Percentiles rank a stretch among this genome's conserved stretches.
These are phyloP conservation scores for Aspergillus sp. DNA, from an alignment of 2,329 filamentous ascomycete species.

Conservation along the genomic window DNA sequence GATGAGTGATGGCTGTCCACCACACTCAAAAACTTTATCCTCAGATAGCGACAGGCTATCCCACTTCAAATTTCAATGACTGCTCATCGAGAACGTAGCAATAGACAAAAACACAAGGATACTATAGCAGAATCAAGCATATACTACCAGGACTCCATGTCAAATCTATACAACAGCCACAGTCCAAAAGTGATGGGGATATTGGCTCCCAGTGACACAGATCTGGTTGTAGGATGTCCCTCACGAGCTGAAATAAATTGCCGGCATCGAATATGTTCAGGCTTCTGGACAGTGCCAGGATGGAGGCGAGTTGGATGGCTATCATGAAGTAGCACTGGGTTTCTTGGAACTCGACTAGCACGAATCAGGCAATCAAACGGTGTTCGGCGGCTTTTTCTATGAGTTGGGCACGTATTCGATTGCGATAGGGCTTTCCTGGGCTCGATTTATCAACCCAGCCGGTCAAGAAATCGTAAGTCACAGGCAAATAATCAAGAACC, in stretches of 20 bases:
- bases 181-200: not conserved
- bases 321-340: slow-evolving; percentile 8
- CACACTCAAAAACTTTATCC: not conserved
- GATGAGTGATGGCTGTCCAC: not conserved
- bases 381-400: not conserved
- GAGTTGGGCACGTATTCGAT: not conserved
- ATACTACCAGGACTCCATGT: not conserved
- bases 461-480: not conserved
- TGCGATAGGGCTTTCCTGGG: not conserved
- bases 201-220: not conserved
- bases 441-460: not conserved
- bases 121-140: not conserved
- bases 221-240: not conserved
- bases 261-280: not conserved
- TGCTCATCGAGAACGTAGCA: not conserved
- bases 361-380: slow-evolving; percentile 1
- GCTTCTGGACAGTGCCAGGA: not conserved
- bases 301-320: not conserved
- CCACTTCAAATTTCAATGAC: not conserved
- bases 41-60: not conserved
- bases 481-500: not conserved
- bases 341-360: slow-evolving; percentile 8
- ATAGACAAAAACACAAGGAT: not conserved
- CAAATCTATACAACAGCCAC: not conserved
- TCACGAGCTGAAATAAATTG: not conserved